Evolutionary conservation across 2,329 filamentous ascomycete species (phyloP), one percentile per base, ranked within the genome.

Genomic region (Aspergillus unguis): DNA sequence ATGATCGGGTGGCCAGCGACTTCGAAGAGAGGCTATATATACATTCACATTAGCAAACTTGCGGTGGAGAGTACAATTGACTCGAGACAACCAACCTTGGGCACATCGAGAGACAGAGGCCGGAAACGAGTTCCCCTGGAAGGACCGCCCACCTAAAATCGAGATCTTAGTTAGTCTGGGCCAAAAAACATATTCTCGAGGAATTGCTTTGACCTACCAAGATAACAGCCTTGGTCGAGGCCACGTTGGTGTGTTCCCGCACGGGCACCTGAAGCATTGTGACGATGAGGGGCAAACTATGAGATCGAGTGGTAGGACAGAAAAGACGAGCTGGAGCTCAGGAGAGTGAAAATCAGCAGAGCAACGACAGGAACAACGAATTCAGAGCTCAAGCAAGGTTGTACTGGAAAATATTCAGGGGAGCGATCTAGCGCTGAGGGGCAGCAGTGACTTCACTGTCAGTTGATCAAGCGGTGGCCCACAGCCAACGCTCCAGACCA

Each of bases 1-100:
- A 97, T 91, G 77, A 99, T 97, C 64, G 92, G 91, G 76, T 99
- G 94, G 64, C 94, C 94, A 62, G 94, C 94, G 68, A 99, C 91
- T 73, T 96, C 92, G 79, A 99, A 97, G 63, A 99, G 88, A 59
- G 94, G 94, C 90, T 95, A 61, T 49, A 37, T 40, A 41, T 37
- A 49, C 35, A 52, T 27, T 35, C 28, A 17, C 25, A 52, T 59
- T 44, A 62, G 58, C 37, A 35, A 36, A 25, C 17, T 33, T 47
- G 11, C 26, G 29, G n/a, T 35, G 4, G 11, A 42, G 33, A 33
- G 17, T 28, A 5, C 27, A 27, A 33, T 44, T 32, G 33, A 46
- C 36, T 46, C 25, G 36, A 45, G 26, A 46, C 36, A 49, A 71
- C 75, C 57, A 74, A 92, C 90, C 85, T 97, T 97, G 64, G 94